phyloP scores from a whole-genome alignment of 1,284 basidiomycete species.

The Trichosporon sp. region DNA sequence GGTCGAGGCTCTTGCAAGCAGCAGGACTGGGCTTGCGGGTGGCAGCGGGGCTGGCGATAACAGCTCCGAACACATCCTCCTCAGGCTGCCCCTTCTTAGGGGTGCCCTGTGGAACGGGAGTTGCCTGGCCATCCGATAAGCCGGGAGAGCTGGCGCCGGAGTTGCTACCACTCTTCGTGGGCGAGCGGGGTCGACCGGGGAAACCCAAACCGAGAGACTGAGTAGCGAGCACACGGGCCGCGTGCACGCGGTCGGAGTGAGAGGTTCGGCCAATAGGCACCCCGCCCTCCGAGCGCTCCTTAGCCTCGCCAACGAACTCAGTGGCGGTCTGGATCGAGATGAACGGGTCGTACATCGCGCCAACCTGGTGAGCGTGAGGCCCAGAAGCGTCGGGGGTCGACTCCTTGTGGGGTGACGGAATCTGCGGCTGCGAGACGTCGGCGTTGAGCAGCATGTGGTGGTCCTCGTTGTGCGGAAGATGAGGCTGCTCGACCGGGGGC shows the following conservation, averaged over 20 bases:
- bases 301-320: constrained; percentile 24
- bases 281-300: constrained; percentile 58
- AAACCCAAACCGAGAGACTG: constrained; percentile 44
- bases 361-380: constrained; percentile 42
- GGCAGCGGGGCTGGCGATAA: constrained; percentile 14
- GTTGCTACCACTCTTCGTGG: constrained; percentile 1
- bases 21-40: constrained; percentile 1
- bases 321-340: constrained; percentile 48
- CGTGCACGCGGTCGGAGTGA: constrained; percentile 52
- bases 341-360: constrained; percentile 49
- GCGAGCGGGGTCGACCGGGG: constrained; percentile 18
- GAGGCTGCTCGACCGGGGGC: constrained; percentile 30
- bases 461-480: constrained; percentile 32
- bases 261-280: constrained; percentile 67
- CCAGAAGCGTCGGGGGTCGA: constrained; percentile 6
- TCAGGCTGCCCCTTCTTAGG: neutral
- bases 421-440: constrained; percentile 37
- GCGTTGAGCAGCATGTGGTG: constrained; percentile 42
- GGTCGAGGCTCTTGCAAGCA: constrained; percentile 13
- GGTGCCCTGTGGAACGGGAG: neutral
- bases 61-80: constrained; percentile 17
- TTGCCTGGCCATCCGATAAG: neutral
- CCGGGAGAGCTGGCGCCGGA: constrained; percentile 9
- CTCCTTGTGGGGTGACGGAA: neutral
- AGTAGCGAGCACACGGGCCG: constrained; percentile 44